These are phyloP conservation scores for Suillus paluster DNA, from an alignment of 768 basidiomycete species.

Conservation along the genomic window DNA sequence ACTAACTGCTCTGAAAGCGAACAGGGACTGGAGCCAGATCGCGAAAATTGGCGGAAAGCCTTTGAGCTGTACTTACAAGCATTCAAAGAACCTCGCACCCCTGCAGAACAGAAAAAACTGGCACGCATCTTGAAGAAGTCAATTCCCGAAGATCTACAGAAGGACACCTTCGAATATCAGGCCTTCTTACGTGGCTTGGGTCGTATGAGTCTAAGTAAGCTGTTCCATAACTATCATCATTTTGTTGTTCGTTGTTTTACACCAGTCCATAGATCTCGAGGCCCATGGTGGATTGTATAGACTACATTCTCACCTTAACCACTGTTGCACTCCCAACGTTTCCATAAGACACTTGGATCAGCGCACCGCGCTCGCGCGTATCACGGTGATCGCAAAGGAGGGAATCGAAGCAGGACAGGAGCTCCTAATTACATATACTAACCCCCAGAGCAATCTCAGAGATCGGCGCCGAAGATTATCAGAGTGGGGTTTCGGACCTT, in stretches of 20 bases:
- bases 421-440: slow-evolving; percentile 77
- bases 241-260: slow-evolving; percentile 10
- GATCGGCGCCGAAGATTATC: slow-evolving; percentile 56
- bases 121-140: slow-evolving; percentile 56
- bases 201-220: slow-evolving; percentile 80
- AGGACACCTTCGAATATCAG: slow-evolving; percentile 74
- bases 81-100: slow-evolving; percentile 60
- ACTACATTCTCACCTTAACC: slow-evolving; percentile 88
- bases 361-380: slow-evolving; percentile 69
- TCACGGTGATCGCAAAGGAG: slow-evolving; percentile 71
- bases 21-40: slow-evolving; percentile 56
- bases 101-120: slow-evolving; percentile 60
- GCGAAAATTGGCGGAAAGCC: slow-evolving; percentile 69
- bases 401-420: slow-evolving; percentile 75
- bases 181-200: slow-evolving; percentile 75
- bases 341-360: slow-evolving; percentile 79
- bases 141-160: slow-evolving; percentile 50
- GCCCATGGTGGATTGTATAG: slow-evolving; percentile 86
- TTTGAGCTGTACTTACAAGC: slow-evolving; percentile 60
- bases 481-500: slow-evolving; percentile 79
- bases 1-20: slow-evolving; percentile 27
- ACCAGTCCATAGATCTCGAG: slow-evolving; percentile 62
- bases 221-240: slow-evolving; percentile 7
- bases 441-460: slow-evolving; percentile 49
- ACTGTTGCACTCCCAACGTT: slow-evolving; percentile 79